A percentile compares a stretch with the other conserved stretches of the same genome.
These are phyloP conservation scores for Cinnamomum micranthum DNA, from an alignment of 164 flowering plant species.

Conservation along the genomic window DNA sequence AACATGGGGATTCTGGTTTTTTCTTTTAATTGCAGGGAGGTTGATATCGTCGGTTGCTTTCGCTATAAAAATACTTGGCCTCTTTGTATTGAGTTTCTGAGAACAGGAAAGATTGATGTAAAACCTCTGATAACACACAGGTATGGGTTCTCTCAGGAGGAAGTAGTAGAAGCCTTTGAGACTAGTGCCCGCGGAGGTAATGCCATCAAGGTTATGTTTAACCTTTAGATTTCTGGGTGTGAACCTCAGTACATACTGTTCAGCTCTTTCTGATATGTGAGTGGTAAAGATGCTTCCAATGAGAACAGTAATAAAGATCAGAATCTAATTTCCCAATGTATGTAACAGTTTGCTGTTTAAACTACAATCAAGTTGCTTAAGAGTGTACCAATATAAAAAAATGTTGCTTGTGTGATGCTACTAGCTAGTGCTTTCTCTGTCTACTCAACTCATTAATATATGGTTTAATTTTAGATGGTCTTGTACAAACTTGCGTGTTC, in stretches of 20 bases:
- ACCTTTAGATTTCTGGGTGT: conserved; percentile 34
- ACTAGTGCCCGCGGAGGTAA: conserved; percentile 86
- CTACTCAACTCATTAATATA: no score
- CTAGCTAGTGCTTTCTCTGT: no score
- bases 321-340: background rate
- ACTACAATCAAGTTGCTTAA: background rate
- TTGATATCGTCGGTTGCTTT: conserved; percentile 78
- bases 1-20: background rate
- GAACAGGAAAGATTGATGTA: conserved; percentile 90
- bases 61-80: conserved; percentile 99
- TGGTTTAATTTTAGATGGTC: no score
- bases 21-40: conserved; percentile 50
- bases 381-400: no score
- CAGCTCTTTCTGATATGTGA: background rate
- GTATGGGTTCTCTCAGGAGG: conserved; percentile 86
- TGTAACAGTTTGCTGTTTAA: background rate
- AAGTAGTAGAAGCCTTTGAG: conserved; percentile 91
- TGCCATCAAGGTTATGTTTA: conserved; percentile 98
- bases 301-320: background rate
- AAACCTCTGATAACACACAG: conserved; percentile 96
- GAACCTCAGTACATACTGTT: background rate
- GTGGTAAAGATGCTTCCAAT: background rate
- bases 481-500: no score
- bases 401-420: no score
- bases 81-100: conserved; percentile 77